Evolutionary conservation across 164 flowering plant species (phyloP), one percentile per base, ranked within the genome.

Genomic region (Chimonanthus salicifolius): DNA sequence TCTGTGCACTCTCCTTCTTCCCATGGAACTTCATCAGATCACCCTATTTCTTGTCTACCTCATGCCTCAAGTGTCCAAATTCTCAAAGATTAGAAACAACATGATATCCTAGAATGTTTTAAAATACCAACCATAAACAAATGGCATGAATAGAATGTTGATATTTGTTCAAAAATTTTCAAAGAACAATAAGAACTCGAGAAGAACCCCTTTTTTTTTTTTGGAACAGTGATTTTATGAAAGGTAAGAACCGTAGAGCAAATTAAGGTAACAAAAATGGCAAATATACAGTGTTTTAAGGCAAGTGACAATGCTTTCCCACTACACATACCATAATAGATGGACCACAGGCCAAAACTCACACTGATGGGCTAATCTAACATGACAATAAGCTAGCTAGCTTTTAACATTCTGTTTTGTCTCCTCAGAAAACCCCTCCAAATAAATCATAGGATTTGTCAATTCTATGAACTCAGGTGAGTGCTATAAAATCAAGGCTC

Each of bases 151-250:
- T 50, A 58, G 21, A 20, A 68, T 47, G 47, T n/a, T 68, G 33
- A 47, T 13, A 43, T 69, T 68, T 74, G 58, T 45, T 18, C n/a
- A 68, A 68, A 47, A 60, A 47, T 7, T 20, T 58, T 63, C 47
- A 20, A 68, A 68, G 16, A 48, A 71, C 15, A 63, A 75, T 20
- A 21, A 15, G 47, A 48, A 50, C 9, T 63, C 45, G 6, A 54
- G 58, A 49, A 64, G 49, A 33, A 33, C 33, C 33, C 2, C 2
- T 33, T 33, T 33, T 33, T 33, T n/a, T 33, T 33, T 33, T 33
- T 33, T 33, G 1, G 33, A 33, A 33, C 33, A 33, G 33, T 33
- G 33, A 33, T 33, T 33, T 33, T 33, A 33, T 33, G 33, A 33
- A 33, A 33, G 33, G 33, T 0, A 33, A 33, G 33, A 45, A n/a